Conservation (phyloP, 495 filamentous ascomycete species). For the Neurospora sp. region DNA sequence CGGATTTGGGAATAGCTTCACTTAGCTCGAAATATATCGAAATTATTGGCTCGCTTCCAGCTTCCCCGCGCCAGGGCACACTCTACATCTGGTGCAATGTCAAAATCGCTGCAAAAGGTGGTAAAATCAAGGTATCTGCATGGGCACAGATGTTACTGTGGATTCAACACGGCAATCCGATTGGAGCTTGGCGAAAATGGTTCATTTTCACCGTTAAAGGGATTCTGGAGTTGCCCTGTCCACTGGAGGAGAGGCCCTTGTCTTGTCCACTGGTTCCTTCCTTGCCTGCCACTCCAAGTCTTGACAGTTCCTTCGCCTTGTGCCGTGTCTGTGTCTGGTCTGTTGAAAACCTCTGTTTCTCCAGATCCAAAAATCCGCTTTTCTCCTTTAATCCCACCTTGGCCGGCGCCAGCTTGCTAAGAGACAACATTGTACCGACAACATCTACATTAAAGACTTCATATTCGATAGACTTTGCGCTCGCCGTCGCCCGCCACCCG, state of each 20-base stretch:
- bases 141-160: no score
- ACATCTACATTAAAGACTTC: neutral
- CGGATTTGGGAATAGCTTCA: no score
- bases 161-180: no score
- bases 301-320: neutral
- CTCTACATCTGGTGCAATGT: no score
- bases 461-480: neutral
- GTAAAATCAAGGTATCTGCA: no score
- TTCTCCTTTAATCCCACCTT: conserved; percentile 10
- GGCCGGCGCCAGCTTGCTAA: neutral
- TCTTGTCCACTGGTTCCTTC: neutral
- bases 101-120: no score
- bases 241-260: neutral
- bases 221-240: neutral
- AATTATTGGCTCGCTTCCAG: no score
- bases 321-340: neutral
- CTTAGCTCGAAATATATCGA: no score
- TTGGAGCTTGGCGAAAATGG: no score
- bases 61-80: no score
- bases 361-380: conserved; percentile 24
- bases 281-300: neutral
- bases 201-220: no score
- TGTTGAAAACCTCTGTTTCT: conserved; percentile 14
- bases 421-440: neutral
- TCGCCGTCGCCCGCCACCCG: neutral